These are phyloP conservation scores for Saksenaea vasiformis DNA, from an alignment of 371 early-diverging fungal genomes.

Conservation along the genomic window DNA sequence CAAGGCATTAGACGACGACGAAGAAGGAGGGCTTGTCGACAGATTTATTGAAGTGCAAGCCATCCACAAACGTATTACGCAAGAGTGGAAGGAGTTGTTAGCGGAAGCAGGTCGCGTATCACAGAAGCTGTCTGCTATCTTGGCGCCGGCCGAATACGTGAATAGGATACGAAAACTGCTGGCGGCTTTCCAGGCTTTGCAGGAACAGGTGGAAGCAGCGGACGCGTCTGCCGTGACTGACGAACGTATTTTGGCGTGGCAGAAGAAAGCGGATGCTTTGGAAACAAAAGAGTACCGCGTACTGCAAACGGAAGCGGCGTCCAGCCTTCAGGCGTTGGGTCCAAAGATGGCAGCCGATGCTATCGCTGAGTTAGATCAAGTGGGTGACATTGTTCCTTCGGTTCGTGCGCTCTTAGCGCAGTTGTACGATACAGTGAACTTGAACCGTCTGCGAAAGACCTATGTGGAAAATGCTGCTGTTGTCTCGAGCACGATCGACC, in stretches of 20 bases:
- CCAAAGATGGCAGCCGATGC: conserved; percentile 11
- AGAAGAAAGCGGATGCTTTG: conserved; percentile 35
- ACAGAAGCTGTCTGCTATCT: conserved; percentile 18
- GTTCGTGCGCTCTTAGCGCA: conserved; percentile 31
- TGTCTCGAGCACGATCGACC: conserved; percentile 8
- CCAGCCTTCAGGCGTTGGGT: conserved; percentile 11
- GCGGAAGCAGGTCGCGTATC: conserved; percentile 21
- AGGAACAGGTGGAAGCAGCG: conserved; percentile 17
- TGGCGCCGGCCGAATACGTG: conserved; percentile 35
- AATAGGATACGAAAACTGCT: conserved; percentile 24
- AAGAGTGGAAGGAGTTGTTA: conserved; percentile 30
- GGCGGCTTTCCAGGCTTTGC: conserved; percentile 15
- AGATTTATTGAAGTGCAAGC: conserved; percentile 13
- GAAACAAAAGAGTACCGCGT: conserved; percentile 32
- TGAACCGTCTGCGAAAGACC: conserved; percentile 43
- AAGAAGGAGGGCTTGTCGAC: conserved; percentile 12
- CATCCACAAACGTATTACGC: conserved; percentile 10
- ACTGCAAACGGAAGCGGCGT: conserved; percentile 17
- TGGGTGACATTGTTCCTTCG: conserved; percentile 30
- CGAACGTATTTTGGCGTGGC: conserved; percentile 39
- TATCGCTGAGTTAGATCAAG: conserved; percentile 27
- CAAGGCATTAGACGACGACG: conserved; percentile 3
- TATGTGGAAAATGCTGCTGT: conserved; percentile 36
- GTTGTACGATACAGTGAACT: conserved; percentile 43
- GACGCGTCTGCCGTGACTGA: conserved; percentile 27